phyloP scores from a whole-genome alignment of 495 filamentous ascomycete genomes.

The Hypoxylon cercidicola region DNA sequence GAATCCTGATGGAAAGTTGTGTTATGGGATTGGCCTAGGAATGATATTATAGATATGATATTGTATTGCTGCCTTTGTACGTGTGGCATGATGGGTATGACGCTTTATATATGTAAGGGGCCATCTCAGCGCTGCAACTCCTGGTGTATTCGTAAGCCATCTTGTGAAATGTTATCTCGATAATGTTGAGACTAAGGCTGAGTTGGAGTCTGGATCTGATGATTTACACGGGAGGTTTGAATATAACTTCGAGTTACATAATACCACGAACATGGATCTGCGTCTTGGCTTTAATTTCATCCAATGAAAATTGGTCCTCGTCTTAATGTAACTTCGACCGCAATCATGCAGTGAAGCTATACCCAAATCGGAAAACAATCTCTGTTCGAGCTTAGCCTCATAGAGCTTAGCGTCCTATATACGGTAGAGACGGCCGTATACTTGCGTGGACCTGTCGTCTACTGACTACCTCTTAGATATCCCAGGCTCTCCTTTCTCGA shows the following conservation, averaged over 20 bases:
- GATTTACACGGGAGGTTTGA: too few species aligned
- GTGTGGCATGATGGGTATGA: background rate
- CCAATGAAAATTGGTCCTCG: constrained; percentile 8
- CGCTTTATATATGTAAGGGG: constrained; percentile 12
- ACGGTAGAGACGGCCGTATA: background rate
- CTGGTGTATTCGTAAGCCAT: background rate
- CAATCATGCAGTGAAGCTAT: constrained; percentile 10
- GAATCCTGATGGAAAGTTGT: background rate
- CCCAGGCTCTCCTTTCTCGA: constrained; percentile 3
- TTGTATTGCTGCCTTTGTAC: background rate
- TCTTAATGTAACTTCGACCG: constrained; percentile 13
- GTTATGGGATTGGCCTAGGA: background rate
- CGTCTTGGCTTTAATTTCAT: background rate
- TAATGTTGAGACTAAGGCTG: background rate
- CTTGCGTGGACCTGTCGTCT: constrained; percentile 6
- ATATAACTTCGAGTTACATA: too few species aligned
- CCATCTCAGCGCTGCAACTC: background rate
- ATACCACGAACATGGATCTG: background rate
- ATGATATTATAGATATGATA: background rate
- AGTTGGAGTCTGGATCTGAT: background rate
- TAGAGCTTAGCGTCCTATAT: constrained; percentile 3
- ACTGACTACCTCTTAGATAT: constrained; percentile 4
- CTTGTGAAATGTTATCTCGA: constrained; percentile 5
- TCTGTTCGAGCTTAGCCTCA: constrained; percentile 15
- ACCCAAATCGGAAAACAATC: constrained; percentile 29